Evolutionary conservation across 139 green algal genomes (phyloP).

Genomic region (Chlamydomonas eustigma): DNA sequence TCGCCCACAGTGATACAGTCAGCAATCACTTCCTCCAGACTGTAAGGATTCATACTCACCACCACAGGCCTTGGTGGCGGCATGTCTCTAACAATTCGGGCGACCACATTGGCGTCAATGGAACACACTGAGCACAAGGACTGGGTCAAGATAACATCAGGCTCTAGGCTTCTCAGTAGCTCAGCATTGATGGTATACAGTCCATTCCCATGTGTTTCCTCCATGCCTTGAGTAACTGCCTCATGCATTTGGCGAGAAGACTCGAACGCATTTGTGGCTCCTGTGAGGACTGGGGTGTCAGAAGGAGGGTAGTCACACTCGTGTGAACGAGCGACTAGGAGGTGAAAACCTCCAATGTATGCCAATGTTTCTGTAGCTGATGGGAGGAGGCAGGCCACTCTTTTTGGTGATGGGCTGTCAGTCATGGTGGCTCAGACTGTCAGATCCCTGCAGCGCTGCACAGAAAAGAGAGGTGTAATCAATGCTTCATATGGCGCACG

Average conservation of each 20-base stretch:
- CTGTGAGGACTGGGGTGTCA: slow-evolving; percentile 17
- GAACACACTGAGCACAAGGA: slow-evolving; percentile 48
- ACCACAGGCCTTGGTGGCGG: slow-evolving; percentile 33
- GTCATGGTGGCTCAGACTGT: no score
- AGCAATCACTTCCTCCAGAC: slow-evolving; percentile 50
- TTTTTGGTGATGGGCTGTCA: no score
- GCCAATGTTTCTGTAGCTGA: slow-evolving; percentile 65
- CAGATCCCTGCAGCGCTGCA: no score
- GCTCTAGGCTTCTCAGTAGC: slow-evolving; percentile 28
- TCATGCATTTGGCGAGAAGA: slow-evolving; percentile 25
- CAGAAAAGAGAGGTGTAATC: no score
- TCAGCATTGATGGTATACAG: slow-evolving; percentile 46
- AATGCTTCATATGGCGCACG: no score
- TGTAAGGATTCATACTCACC: slow-evolving; percentile 60
- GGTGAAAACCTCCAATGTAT: slow-evolving; percentile 30
- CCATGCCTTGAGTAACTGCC: not conserved
- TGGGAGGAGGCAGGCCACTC: slow-evolving; percentile 53
- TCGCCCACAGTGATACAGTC: slow-evolving; percentile 25
- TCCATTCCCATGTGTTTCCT: slow-evolving; percentile 16
- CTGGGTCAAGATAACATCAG: slow-evolving; percentile 70
- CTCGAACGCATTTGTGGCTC: slow-evolving; percentile 21
- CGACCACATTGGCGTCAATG: slow-evolving; percentile 57
- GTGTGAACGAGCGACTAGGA: slow-evolving; percentile 28
- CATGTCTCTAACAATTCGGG: slow-evolving; percentile 28
- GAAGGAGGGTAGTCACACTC: slow-evolving; percentile 66